phyloP scores from a whole-genome alignment of 345 rosid species.

The Clausena lansium region DNA sequence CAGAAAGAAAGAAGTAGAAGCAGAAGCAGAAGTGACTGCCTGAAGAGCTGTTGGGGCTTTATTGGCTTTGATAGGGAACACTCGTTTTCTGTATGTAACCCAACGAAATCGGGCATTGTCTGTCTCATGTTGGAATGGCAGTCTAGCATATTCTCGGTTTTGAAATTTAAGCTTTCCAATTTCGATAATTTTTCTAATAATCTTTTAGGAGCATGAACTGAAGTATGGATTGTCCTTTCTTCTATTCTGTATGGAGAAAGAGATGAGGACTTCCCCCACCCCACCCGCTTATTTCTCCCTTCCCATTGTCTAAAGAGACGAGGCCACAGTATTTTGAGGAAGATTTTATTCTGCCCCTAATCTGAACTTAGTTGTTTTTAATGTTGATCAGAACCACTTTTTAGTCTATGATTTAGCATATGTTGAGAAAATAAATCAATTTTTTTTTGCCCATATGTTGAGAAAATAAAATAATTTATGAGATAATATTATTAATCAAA shows the following conservation, averaged over 20 bases:
- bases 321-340: too few relatives aligned
- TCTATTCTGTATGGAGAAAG: not conserved
- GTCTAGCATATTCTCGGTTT: not conserved
- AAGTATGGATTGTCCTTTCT: not conserved
- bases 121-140: not conserved
- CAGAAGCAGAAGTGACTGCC: slow-evolving; percentile 40
- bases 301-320: too few relatives aligned
- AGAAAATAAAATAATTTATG: too few relatives aligned
- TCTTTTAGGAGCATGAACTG: not conserved
- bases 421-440: too few relatives aligned
- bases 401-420: too few relatives aligned
- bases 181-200: not conserved
- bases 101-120: slow-evolving; percentile 8
- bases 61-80: not conserved
- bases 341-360: too few relatives aligned
- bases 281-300: too few relatives aligned
- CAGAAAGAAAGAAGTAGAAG: slow-evolving; percentile 45
- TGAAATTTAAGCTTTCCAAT: not conserved
- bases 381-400: too few relatives aligned
- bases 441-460: too few relatives aligned
- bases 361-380: too few relatives aligned
- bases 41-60: slow-evolving; percentile 15
- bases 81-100: slow-evolving; percentile 15
- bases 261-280: not conserved
- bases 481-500: too few relatives aligned